Evolutionary conservation across 768 basidiomycete genomes (phyloP).

Genomic region (Chiua virens): DNA sequence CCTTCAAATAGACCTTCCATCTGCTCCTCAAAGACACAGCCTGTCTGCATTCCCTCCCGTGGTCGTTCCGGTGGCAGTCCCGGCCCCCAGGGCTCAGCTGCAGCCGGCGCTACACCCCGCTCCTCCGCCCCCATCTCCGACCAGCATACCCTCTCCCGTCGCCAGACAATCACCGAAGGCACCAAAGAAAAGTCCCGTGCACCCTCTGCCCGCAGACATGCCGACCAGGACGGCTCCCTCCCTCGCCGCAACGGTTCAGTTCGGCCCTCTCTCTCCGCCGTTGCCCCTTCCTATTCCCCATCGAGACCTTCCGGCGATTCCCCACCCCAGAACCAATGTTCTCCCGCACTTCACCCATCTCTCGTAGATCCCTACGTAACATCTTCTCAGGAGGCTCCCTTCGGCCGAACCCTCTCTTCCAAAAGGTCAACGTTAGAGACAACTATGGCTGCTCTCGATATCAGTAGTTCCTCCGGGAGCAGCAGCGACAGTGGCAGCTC

Average conservation of each 20-base stretch:
- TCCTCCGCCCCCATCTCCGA: slow-evolving; percentile 42
- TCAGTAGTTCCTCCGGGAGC: slow-evolving; percentile 51
- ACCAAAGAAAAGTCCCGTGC: slow-evolving; percentile 56
- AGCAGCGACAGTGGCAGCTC: slow-evolving; percentile 55
- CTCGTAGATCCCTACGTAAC: slow-evolving; percentile 21
- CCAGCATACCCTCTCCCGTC: slow-evolving; percentile 43
- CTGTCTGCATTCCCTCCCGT: slow-evolving; percentile 41
- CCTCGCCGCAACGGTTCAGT: slow-evolving; percentile 47
- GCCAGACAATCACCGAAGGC: slow-evolving; percentile 51
- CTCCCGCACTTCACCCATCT: slow-evolving; percentile 19
- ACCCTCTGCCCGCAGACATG: slow-evolving; percentile 59
- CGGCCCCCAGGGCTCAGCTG: slow-evolving; percentile 23
- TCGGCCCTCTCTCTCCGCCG: slow-evolving; percentile 46
- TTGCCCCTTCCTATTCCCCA: slow-evolving; percentile 34
- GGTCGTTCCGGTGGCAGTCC: slow-evolving; percentile 57
- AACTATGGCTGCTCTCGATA: slow-evolving; percentile 38
- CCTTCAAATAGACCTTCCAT: slow-evolving; percentile 25
- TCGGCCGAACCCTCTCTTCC: slow-evolving; percentile 34
- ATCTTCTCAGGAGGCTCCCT: slow-evolving; percentile 30
- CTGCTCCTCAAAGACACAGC: slow-evolving; percentile 41
- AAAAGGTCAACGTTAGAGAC: slow-evolving; percentile 37
- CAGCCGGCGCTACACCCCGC: slow-evolving; percentile 31
- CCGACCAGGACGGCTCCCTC: slow-evolving; percentile 52
- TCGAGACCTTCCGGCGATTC: slow-evolving; percentile 23
- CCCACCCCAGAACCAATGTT: slow-evolving; percentile 15